These are phyloP conservation scores for Taiozyma onychis DNA, from an alignment of 1,139 yeast species.

Conservation along the genomic window DNA sequence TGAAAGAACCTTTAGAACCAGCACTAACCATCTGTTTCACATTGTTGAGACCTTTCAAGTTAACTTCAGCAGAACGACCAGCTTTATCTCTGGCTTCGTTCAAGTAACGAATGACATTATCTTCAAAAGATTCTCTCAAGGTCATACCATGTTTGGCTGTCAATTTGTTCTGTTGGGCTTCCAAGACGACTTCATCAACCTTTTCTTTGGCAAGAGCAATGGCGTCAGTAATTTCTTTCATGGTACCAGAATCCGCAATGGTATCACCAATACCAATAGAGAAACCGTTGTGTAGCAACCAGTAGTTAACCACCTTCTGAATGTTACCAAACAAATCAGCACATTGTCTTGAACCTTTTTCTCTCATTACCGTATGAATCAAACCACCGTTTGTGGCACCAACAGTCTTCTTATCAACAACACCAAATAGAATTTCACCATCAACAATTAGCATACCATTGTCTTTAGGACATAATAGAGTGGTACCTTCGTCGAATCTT, in stretches of 20 bases:
- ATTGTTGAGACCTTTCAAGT: conserved; percentile 87
- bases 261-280: conserved; percentile 99
- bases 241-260: conserved; percentile 94
- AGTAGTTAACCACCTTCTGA: conserved; percentile 92
- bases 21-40: conserved; percentile 99
- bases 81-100: conserved; percentile 99
- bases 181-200: conserved; percentile 87
- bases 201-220: conserved; percentile 89
- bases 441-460: conserved; percentile 25
- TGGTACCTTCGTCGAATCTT: conserved; percentile 85
- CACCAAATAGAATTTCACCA: conserved; percentile 81
- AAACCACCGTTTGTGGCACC: conserved; percentile 99
- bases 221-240: conserved; percentile 88
- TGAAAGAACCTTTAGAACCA: conserved; percentile 98
- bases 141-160: conserved; percentile 99
- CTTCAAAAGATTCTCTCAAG: conserved; percentile 95
- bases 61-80: conserved; percentile 97
- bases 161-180: conserved; percentile 82
- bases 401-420: conserved; percentile 94
- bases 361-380: conserved; percentile 95
- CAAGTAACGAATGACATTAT: conserved; percentile 88
- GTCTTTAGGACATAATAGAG: conserved; percentile 77
- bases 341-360: conserved; percentile 89
- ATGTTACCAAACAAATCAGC: conserved; percentile 88
- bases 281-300: conserved; percentile 96